phyloP scores from a whole-genome alignment of 305 asterid species.

The Rubia tinctorum region DNA sequence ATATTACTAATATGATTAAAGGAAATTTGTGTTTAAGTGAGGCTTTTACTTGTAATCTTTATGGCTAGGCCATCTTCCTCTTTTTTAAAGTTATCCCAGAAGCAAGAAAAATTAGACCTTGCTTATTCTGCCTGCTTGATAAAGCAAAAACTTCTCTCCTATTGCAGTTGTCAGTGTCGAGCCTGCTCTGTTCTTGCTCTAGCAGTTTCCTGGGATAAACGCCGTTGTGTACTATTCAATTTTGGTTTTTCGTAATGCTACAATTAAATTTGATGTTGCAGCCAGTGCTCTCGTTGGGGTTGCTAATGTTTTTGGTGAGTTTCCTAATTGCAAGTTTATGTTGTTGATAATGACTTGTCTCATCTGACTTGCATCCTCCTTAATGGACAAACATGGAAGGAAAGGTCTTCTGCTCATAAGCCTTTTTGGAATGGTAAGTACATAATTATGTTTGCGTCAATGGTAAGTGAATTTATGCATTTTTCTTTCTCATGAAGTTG shows the following conservation, averaged over 20 bases:
- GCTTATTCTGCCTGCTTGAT: too few species aligned
- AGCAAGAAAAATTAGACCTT: too few species aligned
- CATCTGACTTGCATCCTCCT: constrained; percentile 46
- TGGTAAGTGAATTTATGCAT: not conserved
- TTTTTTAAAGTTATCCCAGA: not conserved
- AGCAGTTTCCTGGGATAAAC: constrained; percentile 97
- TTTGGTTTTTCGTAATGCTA: constrained; percentile 91
- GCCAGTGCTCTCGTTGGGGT: constrained; percentile 99
- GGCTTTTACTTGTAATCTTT: not conserved
- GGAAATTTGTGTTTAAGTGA: not conserved
- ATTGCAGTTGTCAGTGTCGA: constrained; percentile 95
- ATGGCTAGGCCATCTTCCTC: not conserved
- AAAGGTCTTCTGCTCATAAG: constrained; percentile 88
- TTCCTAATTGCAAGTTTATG: constrained; percentile 5
- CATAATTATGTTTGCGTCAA: not conserved
- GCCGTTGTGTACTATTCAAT: constrained; percentile 95
- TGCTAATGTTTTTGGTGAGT: constrained; percentile 88
- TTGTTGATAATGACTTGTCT: not conserved
- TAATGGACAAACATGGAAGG: constrained; percentile 63
- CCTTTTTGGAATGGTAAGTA: constrained; percentile 84
- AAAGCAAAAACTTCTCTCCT: not conserved
- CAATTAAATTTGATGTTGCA: constrained; percentile 64
- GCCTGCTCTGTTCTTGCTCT: constrained; percentile 80
- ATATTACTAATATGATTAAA: not conserved
- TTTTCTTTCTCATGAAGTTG: not conserved